Percentiles rank a stretch among this genome's conserved stretches.
phyloP scores from a whole-genome alignment of 257 asterid species.

The Schizonepeta tenuifolia region DNA sequence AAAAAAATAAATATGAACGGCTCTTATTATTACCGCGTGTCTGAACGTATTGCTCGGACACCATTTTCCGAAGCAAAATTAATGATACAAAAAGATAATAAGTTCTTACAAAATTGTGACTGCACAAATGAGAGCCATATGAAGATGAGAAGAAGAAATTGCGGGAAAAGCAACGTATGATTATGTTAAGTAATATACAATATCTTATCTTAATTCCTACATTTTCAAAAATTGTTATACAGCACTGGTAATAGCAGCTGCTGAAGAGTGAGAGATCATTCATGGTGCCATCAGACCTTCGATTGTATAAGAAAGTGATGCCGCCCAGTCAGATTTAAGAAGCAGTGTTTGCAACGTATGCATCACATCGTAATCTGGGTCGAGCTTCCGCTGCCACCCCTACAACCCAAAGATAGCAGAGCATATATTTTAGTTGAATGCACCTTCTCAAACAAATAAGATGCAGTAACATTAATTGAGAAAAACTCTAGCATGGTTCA shows the following conservation, averaged over 20 bases:
- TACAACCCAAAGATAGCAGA: constrained; percentile 17
- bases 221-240: constrained; percentile 30
- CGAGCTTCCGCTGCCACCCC: constrained; percentile 59
- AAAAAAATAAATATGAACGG: not conserved
- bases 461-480: too few relatives aligned
- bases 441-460: not conserved
- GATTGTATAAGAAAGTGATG: constrained; percentile 62
- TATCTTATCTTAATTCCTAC: constrained; percentile 14
- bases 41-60: not conserved
- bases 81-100: constrained; percentile 12
- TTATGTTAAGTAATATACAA: constrained; percentile 29
- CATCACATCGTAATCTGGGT: constrained; percentile 82
- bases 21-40: constrained; percentile 29
- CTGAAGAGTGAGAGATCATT: not conserved
- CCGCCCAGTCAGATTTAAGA: constrained; percentile 82
- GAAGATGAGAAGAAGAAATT: constrained; percentile 27
- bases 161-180: constrained; percentile 24
- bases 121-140: not conserved
- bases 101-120: constrained; percentile 34
- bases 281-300: constrained; percentile 80
- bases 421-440: not conserved
- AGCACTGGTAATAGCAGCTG: not conserved
- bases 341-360: constrained; percentile 71
- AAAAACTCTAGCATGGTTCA: not conserved
- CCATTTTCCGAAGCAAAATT: constrained; percentile 15